Base-by-base conservation (phyloP, 257 asterid genomes). In the Rhazya stricta region DNA sequence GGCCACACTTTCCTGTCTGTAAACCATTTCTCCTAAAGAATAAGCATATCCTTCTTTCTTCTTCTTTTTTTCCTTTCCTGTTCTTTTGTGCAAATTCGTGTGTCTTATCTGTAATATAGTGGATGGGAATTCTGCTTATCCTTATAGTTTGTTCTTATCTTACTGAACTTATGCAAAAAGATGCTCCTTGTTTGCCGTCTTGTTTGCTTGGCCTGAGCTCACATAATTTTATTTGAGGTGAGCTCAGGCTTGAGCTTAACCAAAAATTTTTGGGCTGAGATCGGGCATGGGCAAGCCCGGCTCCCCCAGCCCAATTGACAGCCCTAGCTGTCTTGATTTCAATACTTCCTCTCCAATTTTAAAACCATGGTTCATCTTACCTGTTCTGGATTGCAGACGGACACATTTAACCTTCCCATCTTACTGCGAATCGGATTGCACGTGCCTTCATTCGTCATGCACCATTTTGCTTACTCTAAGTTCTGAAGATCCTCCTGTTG, bases 371-470 rank as follows among this genome's bases (percentile, higher is more conserved):
- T 62, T 53, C 32, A 67, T 34, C 30, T 69, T 15, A 12, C n/a
- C 45, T 19, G n/a, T 18, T 69, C 16, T 81, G 80, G n/a, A 76
- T 74, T 83, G 39, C 96, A 95, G 99, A 82, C 97, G 2, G 99
- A 95, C 79, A 98, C 99, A 11, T 95, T 95, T 66, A 95, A 91
- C 65, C 98, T 66, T 90, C 99, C 63, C 97, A 88, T 82, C 96
- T 95, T 54, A 86, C 97, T 6, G 80, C 77, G 83, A 98, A 95
- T n/a, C n/a, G n/a, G n/a, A n/a, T n/a, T n/a, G n/a, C n/a, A n/a
- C n/a, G n/a, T n/a, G n/a, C n/a, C n/a, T n/a, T n/a, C n/a, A n/a
- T n/a, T n/a, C n/a, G n/a, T n/a, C n/a, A n/a, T n/a, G n/a, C n/a
- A n/a, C n/a, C n/a, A n/a, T n/a, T n/a, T n/a, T n/a, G n/a, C n/a